Evolutionary conservation across 1,284 basidiomycete genomes (phyloP).

Genomic region (Tilletia walkeri): DNA sequence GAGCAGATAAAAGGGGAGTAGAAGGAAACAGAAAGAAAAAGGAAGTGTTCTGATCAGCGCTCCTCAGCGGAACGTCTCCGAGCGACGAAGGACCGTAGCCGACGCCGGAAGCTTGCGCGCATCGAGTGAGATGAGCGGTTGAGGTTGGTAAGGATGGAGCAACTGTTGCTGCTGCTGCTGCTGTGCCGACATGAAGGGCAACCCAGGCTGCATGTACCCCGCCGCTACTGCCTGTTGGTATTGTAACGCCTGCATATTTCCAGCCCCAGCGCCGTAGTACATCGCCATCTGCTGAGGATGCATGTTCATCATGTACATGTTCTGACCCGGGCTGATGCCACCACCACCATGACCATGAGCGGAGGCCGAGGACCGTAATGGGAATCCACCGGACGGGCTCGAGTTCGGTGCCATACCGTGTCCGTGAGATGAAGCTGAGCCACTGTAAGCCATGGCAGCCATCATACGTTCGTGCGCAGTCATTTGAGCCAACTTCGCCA

Average conservation of each 20-base stretch:
- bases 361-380: too few species aligned
- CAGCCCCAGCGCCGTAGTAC: neutral
- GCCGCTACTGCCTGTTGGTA: slow-evolving; percentile 9
- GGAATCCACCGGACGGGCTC: neutral
- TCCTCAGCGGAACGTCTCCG: neutral
- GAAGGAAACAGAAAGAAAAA: neutral
- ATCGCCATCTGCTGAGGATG: neutral
- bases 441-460: neutral
- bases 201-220: neutral
- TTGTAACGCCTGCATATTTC: neutral
- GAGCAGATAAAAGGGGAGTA: neutral
- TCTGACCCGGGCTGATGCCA: neutral
- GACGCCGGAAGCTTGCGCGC: neutral
- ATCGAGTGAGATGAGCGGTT: slow-evolving; percentile 10
- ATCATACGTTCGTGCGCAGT: slow-evolving; percentile 11
- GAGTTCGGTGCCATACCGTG: neutral
- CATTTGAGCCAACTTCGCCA: neutral
- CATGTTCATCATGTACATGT: slow-evolving; percentile 9
- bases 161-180: slow-evolving; percentile 10
- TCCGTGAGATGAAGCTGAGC: neutral
- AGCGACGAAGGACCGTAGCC: slow-evolving; percentile 3
- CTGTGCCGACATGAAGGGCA: neutral
- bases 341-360: neutral
- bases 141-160: neutral
- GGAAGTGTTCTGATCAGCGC: neutral